Conservation (phyloP, 2,329 filamentous ascomycete species). For the Sporothrix dimorphospora region DNA sequence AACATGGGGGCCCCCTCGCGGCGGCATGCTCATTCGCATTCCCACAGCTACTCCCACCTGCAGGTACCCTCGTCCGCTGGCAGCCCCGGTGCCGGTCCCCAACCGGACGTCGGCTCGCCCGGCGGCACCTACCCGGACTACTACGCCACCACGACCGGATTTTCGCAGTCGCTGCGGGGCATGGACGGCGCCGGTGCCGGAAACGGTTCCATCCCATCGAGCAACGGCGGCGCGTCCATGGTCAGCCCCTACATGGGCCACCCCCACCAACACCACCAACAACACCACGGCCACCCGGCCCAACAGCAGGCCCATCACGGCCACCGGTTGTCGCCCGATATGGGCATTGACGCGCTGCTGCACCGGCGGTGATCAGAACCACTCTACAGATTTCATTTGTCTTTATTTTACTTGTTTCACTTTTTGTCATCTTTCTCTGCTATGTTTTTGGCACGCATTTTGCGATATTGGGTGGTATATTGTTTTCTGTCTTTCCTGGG, state of each 20-base stretch:
- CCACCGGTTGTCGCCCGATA: conserved; percentile 53
- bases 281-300: conserved; percentile 51
- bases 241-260: conserved; percentile 54
- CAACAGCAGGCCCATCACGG: conserved; percentile 58
- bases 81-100: conserved; percentile 29
- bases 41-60: conserved; percentile 4
- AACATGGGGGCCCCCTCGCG: conserved; percentile 7
- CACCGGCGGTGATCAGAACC: conserved; percentile 18
- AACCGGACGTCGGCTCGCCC: conserved; percentile 22
- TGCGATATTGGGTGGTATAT: background rate
- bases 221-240: conserved; percentile 17
- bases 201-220: background rate
- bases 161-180: conserved; percentile 42
- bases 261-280: conserved; percentile 66
- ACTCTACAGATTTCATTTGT: background rate
- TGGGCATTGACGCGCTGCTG: conserved; percentile 57
- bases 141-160: conserved; percentile 44
- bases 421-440: background rate
- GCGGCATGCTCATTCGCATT: background rate
- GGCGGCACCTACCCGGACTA: conserved; percentile 34
- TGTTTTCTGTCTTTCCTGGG: background rate
- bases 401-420: background rate
- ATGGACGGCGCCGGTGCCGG: background rate
- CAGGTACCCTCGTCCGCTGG: conserved; percentile 28
- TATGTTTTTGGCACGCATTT: background rate